These are phyloP conservation scores for Blastocystis sp. DNA, from an alignment of 352 stramenopile genomes.

Conservation along the genomic window DNA sequence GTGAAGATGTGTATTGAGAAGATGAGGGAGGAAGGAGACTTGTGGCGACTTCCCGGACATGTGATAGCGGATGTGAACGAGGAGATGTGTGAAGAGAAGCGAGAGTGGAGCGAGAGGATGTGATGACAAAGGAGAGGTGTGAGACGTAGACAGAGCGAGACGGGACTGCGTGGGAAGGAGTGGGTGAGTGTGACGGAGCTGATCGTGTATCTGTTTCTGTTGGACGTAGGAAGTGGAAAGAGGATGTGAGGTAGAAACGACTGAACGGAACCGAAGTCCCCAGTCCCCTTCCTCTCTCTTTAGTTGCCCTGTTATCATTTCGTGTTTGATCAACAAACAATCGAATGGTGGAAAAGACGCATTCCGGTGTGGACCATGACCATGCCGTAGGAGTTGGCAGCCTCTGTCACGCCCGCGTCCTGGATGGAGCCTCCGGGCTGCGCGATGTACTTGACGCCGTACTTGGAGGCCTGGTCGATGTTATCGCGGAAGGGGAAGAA, in stretches of 20 bases:
- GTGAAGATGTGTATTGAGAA: not conserved
- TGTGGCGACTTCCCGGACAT: not conserved
- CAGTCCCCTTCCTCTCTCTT: not conserved
- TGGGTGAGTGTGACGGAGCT: not conserved
- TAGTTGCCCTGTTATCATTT: not conserved
- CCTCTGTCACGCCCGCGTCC: slow-evolving; percentile 79
- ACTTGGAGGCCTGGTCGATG: slow-evolving; percentile 67
- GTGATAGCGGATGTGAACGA: not conserved
- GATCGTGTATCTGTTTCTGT: not conserved
- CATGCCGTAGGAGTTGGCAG: slow-evolving; percentile 94
- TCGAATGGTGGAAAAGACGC: slow-evolving; percentile 97
- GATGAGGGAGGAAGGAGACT: not conserved
- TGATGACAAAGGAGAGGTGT: not conserved
- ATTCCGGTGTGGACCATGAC: slow-evolving; percentile 94
- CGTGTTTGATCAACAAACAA: not conserved
- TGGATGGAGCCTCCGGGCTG: slow-evolving; percentile 82
- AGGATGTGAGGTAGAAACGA: not conserved
- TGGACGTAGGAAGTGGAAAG: not conserved
- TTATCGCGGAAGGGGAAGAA: slow-evolving; percentile 99
- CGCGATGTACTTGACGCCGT: slow-evolving; percentile 89
- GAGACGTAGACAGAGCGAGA: not conserved
- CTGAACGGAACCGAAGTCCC: not conserved
- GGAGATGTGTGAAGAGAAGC: not conserved
- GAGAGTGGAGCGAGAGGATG: not conserved
- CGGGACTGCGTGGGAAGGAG: not conserved